These are phyloP conservation scores for Rutstroemia sydowiana DNA, from an alignment of 2,329 filamentous ascomycete genomes.

Conservation along the genomic window DNA sequence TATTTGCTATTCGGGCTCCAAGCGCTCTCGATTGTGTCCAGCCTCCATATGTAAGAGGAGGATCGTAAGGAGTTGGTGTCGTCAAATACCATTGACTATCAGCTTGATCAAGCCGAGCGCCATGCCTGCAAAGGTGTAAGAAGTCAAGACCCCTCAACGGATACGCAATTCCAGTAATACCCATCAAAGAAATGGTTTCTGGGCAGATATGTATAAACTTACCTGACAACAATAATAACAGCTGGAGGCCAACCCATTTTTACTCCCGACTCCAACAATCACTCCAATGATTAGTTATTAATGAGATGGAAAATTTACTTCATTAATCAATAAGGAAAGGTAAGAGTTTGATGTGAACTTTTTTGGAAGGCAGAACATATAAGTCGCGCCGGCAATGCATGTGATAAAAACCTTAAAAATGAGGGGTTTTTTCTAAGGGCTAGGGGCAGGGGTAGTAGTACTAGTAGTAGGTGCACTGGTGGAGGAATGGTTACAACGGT, in stretches of 20 bases:
- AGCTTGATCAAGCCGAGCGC: conserved; percentile 85
- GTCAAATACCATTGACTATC: conserved; percentile 93
- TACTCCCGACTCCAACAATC: conserved; percentile 6
- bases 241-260: conserved; percentile 41
- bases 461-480: too few relatives aligned
- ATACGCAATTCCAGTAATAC: neutral
- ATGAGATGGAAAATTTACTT: neutral
- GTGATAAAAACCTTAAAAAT: too few relatives aligned
- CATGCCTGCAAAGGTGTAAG: conserved; percentile 55
- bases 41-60: conserved; percentile 88
- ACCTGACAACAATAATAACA: conserved; percentile 45
- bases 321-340: neutral
- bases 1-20: conserved; percentile 73
- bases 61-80: conserved; percentile 90
- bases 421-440: neutral
- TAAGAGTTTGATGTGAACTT: neutral
- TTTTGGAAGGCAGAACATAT: too few relatives aligned
- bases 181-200: neutral
- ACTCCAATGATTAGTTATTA: neutral
- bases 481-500: too few relatives aligned
- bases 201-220: conserved; percentile 17
- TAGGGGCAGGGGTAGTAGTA: neutral
- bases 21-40: conserved; percentile 82
- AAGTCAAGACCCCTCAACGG: neutral
- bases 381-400: too few relatives aligned